These are phyloP conservation scores for Trichopus zeylanicus DNA, from an alignment of 116 monocot species.

Conservation along the genomic window DNA sequence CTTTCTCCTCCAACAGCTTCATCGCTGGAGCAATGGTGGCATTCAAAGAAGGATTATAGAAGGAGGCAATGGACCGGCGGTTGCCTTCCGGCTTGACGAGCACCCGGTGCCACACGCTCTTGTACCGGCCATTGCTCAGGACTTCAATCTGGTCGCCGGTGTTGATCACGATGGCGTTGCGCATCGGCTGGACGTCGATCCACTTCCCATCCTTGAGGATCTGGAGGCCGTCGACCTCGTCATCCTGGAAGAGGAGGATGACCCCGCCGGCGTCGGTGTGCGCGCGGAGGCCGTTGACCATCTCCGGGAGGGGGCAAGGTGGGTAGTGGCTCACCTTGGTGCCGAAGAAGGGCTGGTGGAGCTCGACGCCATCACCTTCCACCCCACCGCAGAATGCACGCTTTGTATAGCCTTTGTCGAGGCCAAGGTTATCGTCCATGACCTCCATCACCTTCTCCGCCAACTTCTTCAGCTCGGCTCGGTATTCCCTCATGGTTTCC, in stretches of 20 bases:
- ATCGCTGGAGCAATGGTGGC: constrained; percentile 9
- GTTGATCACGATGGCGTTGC: constrained; percentile 18
- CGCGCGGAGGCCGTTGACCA: constrained; percentile 11
- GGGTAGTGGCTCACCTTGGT: constrained; percentile 27
- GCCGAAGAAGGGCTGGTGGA: constrained; percentile 12
- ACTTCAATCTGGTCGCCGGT: constrained; percentile 24
- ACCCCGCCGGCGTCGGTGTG: constrained; percentile 20
- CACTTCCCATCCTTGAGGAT: constrained; percentile 16
- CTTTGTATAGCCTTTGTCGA: constrained; percentile 6
- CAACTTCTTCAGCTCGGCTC: constrained; percentile 8
- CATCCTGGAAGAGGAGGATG: constrained; percentile 18
- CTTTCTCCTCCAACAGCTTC: neutral
- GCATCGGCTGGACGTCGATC: constrained; percentile 13
- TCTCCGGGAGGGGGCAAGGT: constrained; percentile 12
- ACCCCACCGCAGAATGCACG: constrained; percentile 1
- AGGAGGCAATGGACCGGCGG: constrained; percentile 11
- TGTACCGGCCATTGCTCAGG: constrained; percentile 11
- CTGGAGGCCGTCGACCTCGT: constrained; percentile 22
- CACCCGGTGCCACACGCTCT: constrained; percentile 17
- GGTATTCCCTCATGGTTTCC: constrained; percentile 14
- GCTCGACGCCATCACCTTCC: neutral
- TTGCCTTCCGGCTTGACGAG: constrained; percentile 1
- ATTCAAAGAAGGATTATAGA: constrained; percentile 8
- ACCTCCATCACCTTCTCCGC: constrained; percentile 12
- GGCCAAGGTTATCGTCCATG: constrained; percentile 12